phyloP scores from a whole-genome alignment of 1,284 basidiomycete genomes.

The Puccinia triticina region DNA sequence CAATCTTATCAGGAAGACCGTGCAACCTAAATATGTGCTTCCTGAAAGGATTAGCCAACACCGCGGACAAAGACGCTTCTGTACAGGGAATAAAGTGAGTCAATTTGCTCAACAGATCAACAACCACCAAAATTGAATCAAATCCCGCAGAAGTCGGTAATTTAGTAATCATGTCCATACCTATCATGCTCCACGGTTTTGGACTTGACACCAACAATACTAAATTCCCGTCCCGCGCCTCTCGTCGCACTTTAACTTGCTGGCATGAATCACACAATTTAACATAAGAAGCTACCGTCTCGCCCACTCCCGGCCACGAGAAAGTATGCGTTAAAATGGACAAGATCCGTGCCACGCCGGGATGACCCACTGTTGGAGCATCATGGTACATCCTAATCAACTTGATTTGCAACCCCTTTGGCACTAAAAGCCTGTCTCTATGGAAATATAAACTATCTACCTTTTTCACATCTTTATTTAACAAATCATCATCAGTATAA shows the following conservation, averaged over 20 bases:
- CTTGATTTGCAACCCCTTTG: neutral
- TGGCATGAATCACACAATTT: slow-evolving; percentile 27
- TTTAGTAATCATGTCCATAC: too few relatives aligned
- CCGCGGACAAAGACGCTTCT: neutral
- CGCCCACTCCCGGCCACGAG: slow-evolving; percentile 6
- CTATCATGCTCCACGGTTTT: slow-evolving; percentile 5
- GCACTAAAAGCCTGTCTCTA: slow-evolving; percentile 7
- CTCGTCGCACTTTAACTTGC: neutral
- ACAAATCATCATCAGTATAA: neutral
- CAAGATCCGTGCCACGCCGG: neutral
- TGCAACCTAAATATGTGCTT: neutral
- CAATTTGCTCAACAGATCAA: slow-evolving; percentile 8
- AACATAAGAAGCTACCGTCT: neutral
- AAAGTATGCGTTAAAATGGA: neutral
- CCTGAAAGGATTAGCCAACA: neutral
- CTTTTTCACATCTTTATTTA: neutral
- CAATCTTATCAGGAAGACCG: slow-evolving; percentile 20
- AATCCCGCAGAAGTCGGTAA: slow-evolving; percentile 13
- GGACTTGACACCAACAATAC: slow-evolving; percentile 60
- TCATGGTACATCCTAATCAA: neutral
- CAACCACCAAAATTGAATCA: slow-evolving; percentile 24
- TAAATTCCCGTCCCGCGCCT: neutral
- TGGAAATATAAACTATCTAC: too few relatives aligned
- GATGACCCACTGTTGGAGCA: slow-evolving; percentile 11
- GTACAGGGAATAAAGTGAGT: slow-evolving; percentile 25